These are phyloP conservation scores for Aspergillus calidoustus DNA, from an alignment of 2,329 filamentous ascomycete species.

Conservation along the genomic window DNA sequence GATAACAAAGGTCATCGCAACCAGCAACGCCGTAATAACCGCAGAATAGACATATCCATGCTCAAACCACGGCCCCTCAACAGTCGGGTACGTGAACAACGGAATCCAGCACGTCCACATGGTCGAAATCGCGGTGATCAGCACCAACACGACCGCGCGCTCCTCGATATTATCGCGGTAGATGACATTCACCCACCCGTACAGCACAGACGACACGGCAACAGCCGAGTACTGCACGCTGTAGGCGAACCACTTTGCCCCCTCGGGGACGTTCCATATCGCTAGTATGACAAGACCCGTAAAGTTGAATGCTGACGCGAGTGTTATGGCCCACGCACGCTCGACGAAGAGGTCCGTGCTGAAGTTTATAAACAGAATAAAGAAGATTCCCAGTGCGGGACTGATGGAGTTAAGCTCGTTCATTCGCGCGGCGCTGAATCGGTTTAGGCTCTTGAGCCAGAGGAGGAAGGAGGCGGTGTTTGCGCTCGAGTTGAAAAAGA, in stretches of 20 bases:
- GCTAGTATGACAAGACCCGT: not conserved
- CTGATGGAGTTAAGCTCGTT: constrained; percentile 3
- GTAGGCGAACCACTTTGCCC: constrained; percentile 2
- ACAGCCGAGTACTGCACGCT: constrained; percentile 8
- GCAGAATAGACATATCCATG: constrained; percentile 3
- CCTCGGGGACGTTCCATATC: constrained; percentile 3
- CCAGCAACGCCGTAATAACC: not conserved
- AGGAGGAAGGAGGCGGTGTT: constrained; percentile 25
- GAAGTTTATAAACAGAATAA: constrained; percentile 9
- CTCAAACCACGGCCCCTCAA: constrained; percentile 3
- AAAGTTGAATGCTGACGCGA: constrained; percentile 1
- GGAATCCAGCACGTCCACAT: constrained; percentile 8
- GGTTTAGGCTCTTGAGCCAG: constrained; percentile 49
- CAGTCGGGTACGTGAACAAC: not conserved
- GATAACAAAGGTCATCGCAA: constrained; percentile 1
- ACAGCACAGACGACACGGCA: not conserved
- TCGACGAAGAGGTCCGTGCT: constrained; percentile 3
- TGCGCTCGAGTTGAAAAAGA: constrained; percentile 9
- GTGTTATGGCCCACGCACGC: constrained; percentile 4
- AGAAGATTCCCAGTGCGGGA: constrained; percentile 4
- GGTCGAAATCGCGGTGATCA: constrained; percentile 6
- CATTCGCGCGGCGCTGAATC: not conserved
- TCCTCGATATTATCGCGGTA: constrained; percentile 6
- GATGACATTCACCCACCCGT: constrained; percentile 6
- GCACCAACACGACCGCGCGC: constrained; percentile 1